Percentiles rank a stretch among this genome's conserved stretches.
phyloP scores from a whole-genome alignment of 768 basidiomycete genomes.

The Tulasnella sp. region DNA sequence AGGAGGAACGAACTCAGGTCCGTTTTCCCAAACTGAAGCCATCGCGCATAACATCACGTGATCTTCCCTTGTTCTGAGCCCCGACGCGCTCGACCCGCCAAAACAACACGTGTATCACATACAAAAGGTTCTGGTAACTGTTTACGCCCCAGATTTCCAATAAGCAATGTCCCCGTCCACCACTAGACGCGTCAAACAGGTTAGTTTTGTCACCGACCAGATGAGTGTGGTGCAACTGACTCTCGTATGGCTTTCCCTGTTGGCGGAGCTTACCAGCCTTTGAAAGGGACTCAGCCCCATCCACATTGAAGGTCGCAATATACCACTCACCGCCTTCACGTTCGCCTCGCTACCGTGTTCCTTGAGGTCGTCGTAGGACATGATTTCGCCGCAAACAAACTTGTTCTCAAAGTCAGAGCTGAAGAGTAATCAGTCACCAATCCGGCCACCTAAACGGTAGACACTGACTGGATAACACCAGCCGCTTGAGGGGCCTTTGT shows the following conservation, averaged over 20 bases:
- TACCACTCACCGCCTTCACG: slow-evolving; percentile 62
- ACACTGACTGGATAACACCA: slow-evolving; percentile 85
- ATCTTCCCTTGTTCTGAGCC: not conserved
- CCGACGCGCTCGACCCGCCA: not conserved
- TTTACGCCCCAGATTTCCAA: slow-evolving; percentile 62
- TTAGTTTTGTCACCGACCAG: not conserved
- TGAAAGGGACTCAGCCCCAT: not conserved
- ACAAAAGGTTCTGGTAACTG: not conserved
- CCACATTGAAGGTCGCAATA: not conserved
- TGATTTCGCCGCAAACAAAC: slow-evolving; percentile 95
- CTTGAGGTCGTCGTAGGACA: slow-evolving; percentile 79
- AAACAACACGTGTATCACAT: not conserved
- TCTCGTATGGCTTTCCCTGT: slow-evolving; percentile 95
- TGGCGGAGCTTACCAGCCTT: slow-evolving; percentile 78
- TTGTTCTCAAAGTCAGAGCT: slow-evolving; percentile 97
- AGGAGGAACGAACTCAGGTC: too few species aligned
- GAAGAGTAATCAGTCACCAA: not conserved
- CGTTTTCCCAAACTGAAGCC: too few species aligned
- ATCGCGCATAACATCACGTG: too few species aligned
- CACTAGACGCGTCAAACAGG: slow-evolving; percentile 39
- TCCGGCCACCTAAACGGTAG: not conserved
- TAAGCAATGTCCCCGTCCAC: slow-evolving; percentile 82
- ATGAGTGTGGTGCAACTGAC: slow-evolving; percentile 33
- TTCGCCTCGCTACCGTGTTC: slow-evolving; percentile 82
- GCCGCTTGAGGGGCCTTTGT: slow-evolving; percentile 96